Percentiles rank a stretch among this genome's conserved stretches.
phyloP scores from a whole-genome alignment of 768 basidiomycete genomes.

The Hypholoma fasciculare region DNA sequence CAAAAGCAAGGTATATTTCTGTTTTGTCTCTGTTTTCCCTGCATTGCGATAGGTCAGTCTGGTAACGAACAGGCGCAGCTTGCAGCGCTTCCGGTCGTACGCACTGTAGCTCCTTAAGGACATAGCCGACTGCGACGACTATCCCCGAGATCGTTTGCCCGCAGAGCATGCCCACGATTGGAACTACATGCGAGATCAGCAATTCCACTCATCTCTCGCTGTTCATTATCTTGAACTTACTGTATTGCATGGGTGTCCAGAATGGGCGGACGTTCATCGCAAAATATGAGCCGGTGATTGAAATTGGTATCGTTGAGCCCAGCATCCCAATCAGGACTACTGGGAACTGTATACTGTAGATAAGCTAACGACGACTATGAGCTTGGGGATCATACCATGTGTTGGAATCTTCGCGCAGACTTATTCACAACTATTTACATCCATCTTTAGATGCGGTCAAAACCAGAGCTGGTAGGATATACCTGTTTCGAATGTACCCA shows the following conservation, averaged over 20 bases:
- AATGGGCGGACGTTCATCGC: conserved; percentile 79
- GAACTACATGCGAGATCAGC: conserved; percentile 45
- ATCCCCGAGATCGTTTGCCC: conserved; percentile 78
- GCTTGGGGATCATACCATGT: conserved; percentile 56
- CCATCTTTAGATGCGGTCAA: not conserved
- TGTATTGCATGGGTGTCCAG: conserved; percentile 83
- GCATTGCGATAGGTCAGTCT: not conserved
- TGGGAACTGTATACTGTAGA: conserved; percentile 47
- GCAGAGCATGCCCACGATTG: conserved; percentile 84
- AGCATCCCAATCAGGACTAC: conserved; percentile 69
- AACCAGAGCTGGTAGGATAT: conserved; percentile 19
- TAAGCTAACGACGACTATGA: not conserved
- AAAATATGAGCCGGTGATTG: conserved; percentile 71
- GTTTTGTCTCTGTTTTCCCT: conserved; percentile 86
- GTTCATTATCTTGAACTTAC: conserved; percentile 36
- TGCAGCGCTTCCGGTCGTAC: conserved; percentile 19
- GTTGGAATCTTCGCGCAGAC: conserved; percentile 64
- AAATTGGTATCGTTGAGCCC: conserved; percentile 76
- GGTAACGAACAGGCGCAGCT: not conserved
- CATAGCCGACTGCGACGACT: conserved; percentile 65
- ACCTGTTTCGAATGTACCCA: conserved; percentile 82
- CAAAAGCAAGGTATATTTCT: conserved; percentile 84
- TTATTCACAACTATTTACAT: conserved; percentile 69
- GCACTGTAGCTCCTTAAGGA: conserved; percentile 77
- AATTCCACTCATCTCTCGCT: not conserved